These are phyloP conservation scores for Protomyces arabidopsidicola DNA, from an alignment of 1,139 yeast species.

Conservation along the genomic window DNA sequence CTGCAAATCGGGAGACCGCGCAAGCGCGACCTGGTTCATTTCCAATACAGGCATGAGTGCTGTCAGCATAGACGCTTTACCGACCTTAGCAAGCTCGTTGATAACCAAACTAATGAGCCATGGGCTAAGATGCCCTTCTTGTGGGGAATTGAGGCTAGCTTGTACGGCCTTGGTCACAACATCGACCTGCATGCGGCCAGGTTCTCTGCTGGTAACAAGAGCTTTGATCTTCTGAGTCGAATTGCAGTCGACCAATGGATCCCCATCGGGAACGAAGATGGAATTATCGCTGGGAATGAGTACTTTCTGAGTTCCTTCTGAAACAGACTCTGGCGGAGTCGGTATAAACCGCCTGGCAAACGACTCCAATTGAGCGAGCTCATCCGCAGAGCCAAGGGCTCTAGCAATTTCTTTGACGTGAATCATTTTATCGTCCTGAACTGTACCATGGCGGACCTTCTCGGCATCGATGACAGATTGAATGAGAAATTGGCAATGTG, in stretches of 20 bases:
- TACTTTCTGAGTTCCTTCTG: too few relatives aligned
- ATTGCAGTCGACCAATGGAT: neutral
- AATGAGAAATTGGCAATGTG: neutral
- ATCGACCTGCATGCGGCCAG: too few relatives aligned
- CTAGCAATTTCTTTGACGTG: neutral
- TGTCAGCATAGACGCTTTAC: neutral
- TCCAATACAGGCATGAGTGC: neutral
- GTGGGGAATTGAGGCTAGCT: too few relatives aligned
- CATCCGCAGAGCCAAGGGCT: neutral
- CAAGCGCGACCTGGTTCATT: slow-evolving; percentile 27
- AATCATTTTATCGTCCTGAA: neutral
- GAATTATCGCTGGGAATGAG: neutral
- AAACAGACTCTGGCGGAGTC: neutral
- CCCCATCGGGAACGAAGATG: neutral
- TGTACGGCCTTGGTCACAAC: too few relatives aligned
- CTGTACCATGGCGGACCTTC: neutral
- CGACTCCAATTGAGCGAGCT: neutral
- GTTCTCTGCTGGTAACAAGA: neutral
- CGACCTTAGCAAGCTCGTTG: slow-evolving; percentile 1
- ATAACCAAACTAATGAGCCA: neutral
- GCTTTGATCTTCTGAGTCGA: neutral
- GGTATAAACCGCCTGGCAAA: neutral
- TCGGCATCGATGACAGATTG: neutral
- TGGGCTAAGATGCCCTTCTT: neutral
- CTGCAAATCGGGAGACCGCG: slow-evolving; percentile 25